Base-by-base conservation (phyloP, 257 asterid species). In the Solanum piurae region DNA sequence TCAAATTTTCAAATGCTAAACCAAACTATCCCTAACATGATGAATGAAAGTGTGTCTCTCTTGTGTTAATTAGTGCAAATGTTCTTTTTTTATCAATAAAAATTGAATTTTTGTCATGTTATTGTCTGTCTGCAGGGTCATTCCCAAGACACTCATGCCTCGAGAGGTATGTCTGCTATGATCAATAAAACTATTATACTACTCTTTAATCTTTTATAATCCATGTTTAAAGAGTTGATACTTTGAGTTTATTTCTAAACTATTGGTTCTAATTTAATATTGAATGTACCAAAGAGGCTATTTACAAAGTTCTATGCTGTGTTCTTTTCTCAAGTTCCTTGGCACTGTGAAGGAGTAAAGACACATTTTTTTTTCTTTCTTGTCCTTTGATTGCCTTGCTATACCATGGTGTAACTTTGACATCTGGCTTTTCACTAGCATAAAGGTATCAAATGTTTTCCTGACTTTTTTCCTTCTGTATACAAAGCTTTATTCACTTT, bases 91-190 rank as follows among this genome's bases (percentile, higher is more conserved):
- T 83, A 62, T 55, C 89, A 46, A 83, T 68, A 89, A 92, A 89
- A 87, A 92, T 86, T 87, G 52, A 87, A 29, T 66, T 23, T 89
- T 94, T 93, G 95, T 94, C 98, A 86, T 95, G 90, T 93, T 93
- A 86, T 90, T 94, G 94, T 94, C 93, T 88, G 87, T 89, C 89
- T 90, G 91, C 94, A 97, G 99, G 92, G 98, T 97, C 91, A 97
- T 97, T 95, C 99, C 99, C 97, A 97, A 97, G 98, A 95, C 99
- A 38, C 99, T 95, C 93, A 96, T 96, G 99, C 99, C 99, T 90
- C 89, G 93, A 93, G 99, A 97, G 99, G 99, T 97, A 95, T 91
- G 92, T 90, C 89, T 91, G 86, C 86, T 87, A 40, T 91, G 87
- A 87, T 89, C 87, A 52, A 84, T 75, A 89, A 89, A 90, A 79